Evolutionary conservation across 352 stramenopile genomes (phyloP), one percentile per base, ranked within the genome.

Genomic region (Globisporangium abappressorium): DNA sequence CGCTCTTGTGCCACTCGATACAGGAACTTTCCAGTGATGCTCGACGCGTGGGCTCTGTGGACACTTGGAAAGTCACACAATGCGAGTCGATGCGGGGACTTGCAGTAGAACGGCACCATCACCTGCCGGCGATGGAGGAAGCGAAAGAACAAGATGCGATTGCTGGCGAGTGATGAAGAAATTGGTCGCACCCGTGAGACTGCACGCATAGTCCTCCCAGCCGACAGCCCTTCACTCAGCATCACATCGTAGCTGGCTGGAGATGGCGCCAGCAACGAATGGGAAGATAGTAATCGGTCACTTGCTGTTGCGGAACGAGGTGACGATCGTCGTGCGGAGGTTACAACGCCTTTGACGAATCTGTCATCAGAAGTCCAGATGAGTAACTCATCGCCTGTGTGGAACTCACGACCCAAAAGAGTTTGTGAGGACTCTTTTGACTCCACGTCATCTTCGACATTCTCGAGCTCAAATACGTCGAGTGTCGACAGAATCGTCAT

Each of bases 101-200:
- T 72, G 38, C 72, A 82, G 74, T 87, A 90, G 57, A 90, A 90
- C 0, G 79, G 81, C n/a, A 85, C 76, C 5, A 87, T 62, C 7
- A 73, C 72, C 1, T 43, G 69, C 11, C 65, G 72, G 0, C 79
- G 72, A 46, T 90, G 81, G 11, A 90, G 53, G 33, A 85, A 81
- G 1, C 80, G 80, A 36, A 87, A 70, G 47, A 76, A 77, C 20
- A 88, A 0, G 3, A 71, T 24, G 20, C 73, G 73, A 2, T 15
- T 46, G 12, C 3, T 34, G 7, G 5, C 33, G 12, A 3, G 18
- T 1, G 30, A 28, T 14, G 22, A 70, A 49, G 43, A 34, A 22
- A 30, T 30, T 36, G 55, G 30, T 18, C 26, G 62, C 22, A 66
- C 69, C 18, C 8, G 14, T 1, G 64, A 57, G 24, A 74, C 59